Percentiles rank a stretch among this genome's conserved stretches.
These are phyloP conservation scores for Penicillium sp. DNA, from an alignment of 2,329 filamentous ascomycete species.

Conservation along the genomic window DNA sequence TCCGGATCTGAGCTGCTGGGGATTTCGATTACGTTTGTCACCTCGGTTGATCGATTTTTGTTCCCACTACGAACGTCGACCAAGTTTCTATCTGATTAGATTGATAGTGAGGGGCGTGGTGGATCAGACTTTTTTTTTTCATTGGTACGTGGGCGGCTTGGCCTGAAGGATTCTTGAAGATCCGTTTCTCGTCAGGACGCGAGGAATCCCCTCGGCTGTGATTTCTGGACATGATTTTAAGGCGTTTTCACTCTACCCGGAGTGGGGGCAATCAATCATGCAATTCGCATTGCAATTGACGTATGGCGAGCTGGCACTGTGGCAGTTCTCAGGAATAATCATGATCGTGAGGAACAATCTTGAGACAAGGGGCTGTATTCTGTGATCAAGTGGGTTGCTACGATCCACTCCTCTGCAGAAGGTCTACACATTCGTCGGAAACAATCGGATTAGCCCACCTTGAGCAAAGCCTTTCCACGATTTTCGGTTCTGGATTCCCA, in stretches of 20 bases:
- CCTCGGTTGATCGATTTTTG: too few species aligned
- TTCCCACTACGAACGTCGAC: too few species aligned
- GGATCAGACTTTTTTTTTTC: neutral
- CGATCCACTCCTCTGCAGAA: neutral
- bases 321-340: too few species aligned
- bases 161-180: neutral
- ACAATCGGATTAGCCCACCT: neutral
- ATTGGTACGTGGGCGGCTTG: neutral
- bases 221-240: neutral
- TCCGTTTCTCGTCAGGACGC: neutral
- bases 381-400: neutral
- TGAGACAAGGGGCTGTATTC: too few species aligned
- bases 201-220: neutral
- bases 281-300: neutral
- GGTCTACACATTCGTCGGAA: neutral
- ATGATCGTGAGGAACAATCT: too few species aligned
- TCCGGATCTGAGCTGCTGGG: too few species aligned
- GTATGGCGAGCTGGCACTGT: neutral
- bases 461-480: neutral
- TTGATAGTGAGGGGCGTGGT: constrained; percentile 21
- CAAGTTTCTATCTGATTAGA: constrained; percentile 22
- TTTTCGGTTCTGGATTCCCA: neutral
- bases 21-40: too few species aligned
- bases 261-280: neutral
- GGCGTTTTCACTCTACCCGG: neutral